A percentile compares a stretch with the other conserved stretches of the same genome.
Evolutionary conservation across 495 filamentous ascomycete species (phyloP).

Genomic region (Bryoglossum gracile): DNA sequence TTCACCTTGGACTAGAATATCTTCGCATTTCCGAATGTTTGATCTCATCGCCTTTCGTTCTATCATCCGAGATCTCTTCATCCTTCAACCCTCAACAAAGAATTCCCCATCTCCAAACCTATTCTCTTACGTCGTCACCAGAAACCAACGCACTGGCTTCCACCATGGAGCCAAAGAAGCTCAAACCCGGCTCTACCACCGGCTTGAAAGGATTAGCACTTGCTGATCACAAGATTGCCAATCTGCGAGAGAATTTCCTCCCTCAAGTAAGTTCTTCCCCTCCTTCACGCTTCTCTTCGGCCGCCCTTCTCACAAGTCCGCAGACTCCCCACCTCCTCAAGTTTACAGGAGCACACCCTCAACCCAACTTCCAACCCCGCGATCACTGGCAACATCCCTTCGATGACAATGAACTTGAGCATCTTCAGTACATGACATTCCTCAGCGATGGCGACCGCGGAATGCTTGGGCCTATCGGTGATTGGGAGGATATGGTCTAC

Average conservation of each 20-base stretch:
- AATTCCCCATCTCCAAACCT: background rate
- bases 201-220: background rate
- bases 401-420: constrained; percentile 18
- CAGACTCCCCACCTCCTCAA: constrained; percentile 23
- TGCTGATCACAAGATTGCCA: constrained; percentile 14
- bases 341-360: constrained; percentile 15
- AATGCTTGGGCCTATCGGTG: constrained; percentile 9
- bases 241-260: constrained; percentile 13
- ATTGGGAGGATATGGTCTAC: constrained; percentile 24
- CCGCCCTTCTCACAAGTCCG: constrained; percentile 5
- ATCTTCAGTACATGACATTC: constrained; percentile 27
- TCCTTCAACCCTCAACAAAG: background rate
- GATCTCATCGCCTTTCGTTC: background rate
- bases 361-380: constrained; percentile 11
- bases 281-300: background rate
- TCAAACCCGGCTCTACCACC: constrained; percentile 1
- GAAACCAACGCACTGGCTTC: constrained; percentile 2
- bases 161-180: constrained; percentile 20
- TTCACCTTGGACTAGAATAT: no score
- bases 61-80: background rate
- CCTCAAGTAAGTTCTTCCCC: constrained; percentile 15
- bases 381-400: constrained; percentile 21
- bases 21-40: background rate
- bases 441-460: constrained; percentile 18
- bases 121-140: background rate